These are phyloP conservation scores for Mycena belliarum DNA, from an alignment of 768 basidiomycete species.

Conservation along the genomic window DNA sequence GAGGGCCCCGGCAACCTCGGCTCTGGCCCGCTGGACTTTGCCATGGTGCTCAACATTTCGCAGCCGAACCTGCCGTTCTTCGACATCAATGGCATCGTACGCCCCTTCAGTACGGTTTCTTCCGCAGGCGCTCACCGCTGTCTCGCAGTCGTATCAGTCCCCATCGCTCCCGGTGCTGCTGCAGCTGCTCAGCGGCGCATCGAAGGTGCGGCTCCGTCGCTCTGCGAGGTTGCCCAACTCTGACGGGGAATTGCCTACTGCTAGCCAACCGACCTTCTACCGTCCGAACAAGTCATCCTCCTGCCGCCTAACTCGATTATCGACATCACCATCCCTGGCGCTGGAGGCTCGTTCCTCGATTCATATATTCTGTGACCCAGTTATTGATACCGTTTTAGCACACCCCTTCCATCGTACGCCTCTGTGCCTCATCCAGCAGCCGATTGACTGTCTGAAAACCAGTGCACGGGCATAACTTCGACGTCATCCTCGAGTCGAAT, in stretches of 20 bases:
- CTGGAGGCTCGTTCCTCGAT: slow-evolving; percentile 3
- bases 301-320: slow-evolving; percentile 9
- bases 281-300: slow-evolving; percentile 1
- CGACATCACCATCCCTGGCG: slow-evolving; percentile 9
- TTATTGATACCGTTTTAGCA: slow-evolving; percentile 15
- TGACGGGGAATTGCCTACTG: neutral
- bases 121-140: too few species aligned
- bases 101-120: too few species aligned
- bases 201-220: neutral
- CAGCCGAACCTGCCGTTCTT: slow-evolving; percentile 22
- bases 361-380: neutral
- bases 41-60: slow-evolving; percentile 14
- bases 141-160: slow-evolving; percentile 3
- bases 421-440: too few species aligned
- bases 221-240: neutral
- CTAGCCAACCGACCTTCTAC: neutral
- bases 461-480: slow-evolving; percentile 19
- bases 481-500: neutral
- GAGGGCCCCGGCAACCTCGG: slow-evolving; percentile 19
- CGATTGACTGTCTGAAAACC: too few species aligned
- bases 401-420: slow-evolving; percentile 15
- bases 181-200: slow-evolving; percentile 7
- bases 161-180: slow-evolving; percentile 6
- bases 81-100: slow-evolving; percentile 21
- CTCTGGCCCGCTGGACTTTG: slow-evolving; percentile 15